phyloP scores from a whole-genome alignment of 805 yeast genomes.

The Tetrapisispora iriomotensis region DNA sequence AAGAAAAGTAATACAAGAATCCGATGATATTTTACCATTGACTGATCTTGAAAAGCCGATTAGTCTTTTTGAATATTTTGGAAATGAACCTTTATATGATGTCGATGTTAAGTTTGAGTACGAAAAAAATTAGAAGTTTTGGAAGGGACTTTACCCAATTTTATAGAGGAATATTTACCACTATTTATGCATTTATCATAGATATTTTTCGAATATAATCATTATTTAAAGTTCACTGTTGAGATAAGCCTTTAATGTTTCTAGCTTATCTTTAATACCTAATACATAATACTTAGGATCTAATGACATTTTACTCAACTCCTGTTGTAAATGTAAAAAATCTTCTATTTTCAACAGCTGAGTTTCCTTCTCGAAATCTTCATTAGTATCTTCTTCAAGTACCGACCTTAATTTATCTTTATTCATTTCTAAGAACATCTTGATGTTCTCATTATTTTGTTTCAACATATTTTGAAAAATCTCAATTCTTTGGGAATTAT shows the following conservation, averaged over 20 bases:
- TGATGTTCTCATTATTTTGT: constrained; percentile 2
- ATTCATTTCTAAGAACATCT: constrained; percentile 3
- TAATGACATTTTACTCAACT: constrained; percentile 2
- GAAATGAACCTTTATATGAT: constrained; percentile 1
- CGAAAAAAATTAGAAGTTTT: not conserved
- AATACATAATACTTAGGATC: constrained; percentile 20
- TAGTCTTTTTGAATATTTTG: not conserved
- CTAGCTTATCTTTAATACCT: constrained; percentile 21
- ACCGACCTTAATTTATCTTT: constrained; percentile 3
- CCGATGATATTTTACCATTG: constrained; percentile 18
- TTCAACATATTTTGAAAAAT: constrained; percentile 11
- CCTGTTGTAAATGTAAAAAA: constrained; percentile 9
- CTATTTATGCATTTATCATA: no score
- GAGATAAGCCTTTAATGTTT: constrained; percentile 2
- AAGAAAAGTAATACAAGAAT: constrained; percentile 17
- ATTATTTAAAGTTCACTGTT: not conserved
- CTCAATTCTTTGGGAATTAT: constrained; percentile 9
- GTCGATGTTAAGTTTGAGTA: constrained; percentile 1
- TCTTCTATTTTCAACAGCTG: constrained; percentile 17
- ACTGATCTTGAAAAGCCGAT: constrained; percentile 10
- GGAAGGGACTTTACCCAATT: no score
- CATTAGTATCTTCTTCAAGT: constrained; percentile 3
- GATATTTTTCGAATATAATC: no score
- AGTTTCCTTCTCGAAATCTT: constrained; percentile 17
- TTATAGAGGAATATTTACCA: no score